Percentiles rank a stretch among this genome's conserved stretches.
phyloP scores from a whole-genome alignment of 2,329 filamentous ascomycete genomes.

The Helotiales sp. region DNA sequence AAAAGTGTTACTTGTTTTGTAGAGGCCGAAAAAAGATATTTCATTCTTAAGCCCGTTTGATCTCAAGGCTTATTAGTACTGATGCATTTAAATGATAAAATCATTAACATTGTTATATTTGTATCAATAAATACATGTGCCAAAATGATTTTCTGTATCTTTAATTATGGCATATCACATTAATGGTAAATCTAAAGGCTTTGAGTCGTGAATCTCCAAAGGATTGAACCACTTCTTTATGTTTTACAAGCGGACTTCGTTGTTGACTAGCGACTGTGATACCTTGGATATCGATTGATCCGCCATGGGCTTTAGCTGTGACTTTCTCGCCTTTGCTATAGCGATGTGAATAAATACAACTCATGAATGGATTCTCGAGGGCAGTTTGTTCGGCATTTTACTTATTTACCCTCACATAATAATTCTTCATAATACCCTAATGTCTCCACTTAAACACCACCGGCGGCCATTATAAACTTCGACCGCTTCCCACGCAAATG shows the following conservation, averaged over 20 bases:
- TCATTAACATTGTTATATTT: too few species aligned
- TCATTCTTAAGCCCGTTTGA: too few species aligned
- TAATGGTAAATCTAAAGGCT: too few species aligned
- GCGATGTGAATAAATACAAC: not conserved
- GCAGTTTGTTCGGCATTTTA: slow-evolving; percentile 45
- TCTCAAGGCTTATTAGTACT: too few species aligned
- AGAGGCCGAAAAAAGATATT: too few species aligned
- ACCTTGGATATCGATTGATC: slow-evolving; percentile 66
- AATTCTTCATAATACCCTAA: slow-evolving; percentile 70
- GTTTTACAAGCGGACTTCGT: slow-evolving; percentile 60
- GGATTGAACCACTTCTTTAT: slow-evolving; percentile 71
- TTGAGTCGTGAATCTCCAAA: too few species aligned
- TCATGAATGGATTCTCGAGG: not conserved
- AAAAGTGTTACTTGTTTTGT: too few species aligned
- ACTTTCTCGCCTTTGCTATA: slow-evolving; percentile 66
- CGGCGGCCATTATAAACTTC: slow-evolving; percentile 69
- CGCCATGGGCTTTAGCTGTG: slow-evolving; percentile 63
- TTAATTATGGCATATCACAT: too few species aligned
- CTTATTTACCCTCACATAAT: slow-evolving; percentile 69
- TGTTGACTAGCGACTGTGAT: slow-evolving; percentile 67
- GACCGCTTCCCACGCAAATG: slow-evolving; percentile 72
- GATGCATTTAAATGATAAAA: too few species aligned
- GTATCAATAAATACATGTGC: too few species aligned
- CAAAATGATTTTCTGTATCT: too few species aligned
- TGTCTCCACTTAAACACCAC: slow-evolving; percentile 71